Conservation (phyloP, 305 asterid genomes). For the Fraxinus nigra region DNA sequence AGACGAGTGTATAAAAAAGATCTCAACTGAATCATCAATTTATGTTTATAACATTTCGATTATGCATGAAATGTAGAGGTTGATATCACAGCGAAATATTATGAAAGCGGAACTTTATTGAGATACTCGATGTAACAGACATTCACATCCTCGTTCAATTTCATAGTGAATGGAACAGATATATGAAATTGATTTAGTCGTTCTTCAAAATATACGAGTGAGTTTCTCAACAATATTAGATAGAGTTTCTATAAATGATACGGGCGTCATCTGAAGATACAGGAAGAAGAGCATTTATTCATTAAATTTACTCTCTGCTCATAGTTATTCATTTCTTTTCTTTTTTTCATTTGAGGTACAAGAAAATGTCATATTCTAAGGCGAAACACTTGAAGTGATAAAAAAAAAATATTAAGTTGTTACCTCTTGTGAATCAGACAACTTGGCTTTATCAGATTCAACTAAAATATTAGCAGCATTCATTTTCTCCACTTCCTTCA, state of each 20-base stretch:
- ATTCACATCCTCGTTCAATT: background rate
- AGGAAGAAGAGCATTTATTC: background rate
- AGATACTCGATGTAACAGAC: background rate
- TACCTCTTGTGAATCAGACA: constrained; percentile 49
- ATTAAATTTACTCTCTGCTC: background rate
- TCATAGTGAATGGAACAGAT: background rate
- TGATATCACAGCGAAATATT: background rate
- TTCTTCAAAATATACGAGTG: background rate
- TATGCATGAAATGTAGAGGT: background rate
- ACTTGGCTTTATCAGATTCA: constrained; percentile 24
- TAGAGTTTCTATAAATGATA: background rate
- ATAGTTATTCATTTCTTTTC: background rate
- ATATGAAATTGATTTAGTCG: background rate
- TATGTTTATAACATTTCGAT: background rate
- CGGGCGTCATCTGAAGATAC: background rate
- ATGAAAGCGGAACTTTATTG: background rate
- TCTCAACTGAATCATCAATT: background rate
- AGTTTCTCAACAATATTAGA: background rate
- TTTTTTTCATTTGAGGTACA: background rate
- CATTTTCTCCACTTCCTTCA: constrained; percentile 7
- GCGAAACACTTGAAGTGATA: background rate
- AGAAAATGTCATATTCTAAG: constrained; percentile 9
- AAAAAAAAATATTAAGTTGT: constrained; percentile 29
- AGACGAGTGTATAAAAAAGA: background rate
- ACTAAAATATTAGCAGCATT: constrained; percentile 14